Evolutionary conservation across 495 filamentous ascomycete species (phyloP).

Genomic region (Hypoxylon perforatum): DNA sequence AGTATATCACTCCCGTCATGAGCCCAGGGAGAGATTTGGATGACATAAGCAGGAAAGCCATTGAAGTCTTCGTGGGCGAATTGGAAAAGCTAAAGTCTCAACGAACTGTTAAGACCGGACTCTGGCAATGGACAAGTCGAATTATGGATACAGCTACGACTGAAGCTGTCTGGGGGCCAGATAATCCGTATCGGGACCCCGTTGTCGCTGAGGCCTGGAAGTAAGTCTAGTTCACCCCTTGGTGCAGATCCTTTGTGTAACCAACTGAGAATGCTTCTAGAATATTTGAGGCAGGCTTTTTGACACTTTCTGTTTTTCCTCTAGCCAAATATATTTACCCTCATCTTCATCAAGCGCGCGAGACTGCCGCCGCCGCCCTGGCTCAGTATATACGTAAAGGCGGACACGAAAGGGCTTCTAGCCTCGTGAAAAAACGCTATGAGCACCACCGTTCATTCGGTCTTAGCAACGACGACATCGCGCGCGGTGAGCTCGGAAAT

Average conservation of each 20-base stretch:
- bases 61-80: slow-evolving; percentile 25
- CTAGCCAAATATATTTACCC: slow-evolving; percentile 23
- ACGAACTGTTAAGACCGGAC: slow-evolving; percentile 3
- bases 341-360: slow-evolving; percentile 21
- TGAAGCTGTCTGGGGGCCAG: slow-evolving; percentile 35
- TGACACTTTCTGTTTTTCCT: slow-evolving; percentile 34
- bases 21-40: slow-evolving; percentile 34
- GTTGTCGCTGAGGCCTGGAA: slow-evolving; percentile 28
- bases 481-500: slow-evolving; percentile 40
- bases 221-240: slow-evolving; percentile 6
- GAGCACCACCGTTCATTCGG: slow-evolving; percentile 36
- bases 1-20: slow-evolving; percentile 31
- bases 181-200: slow-evolving; percentile 37
- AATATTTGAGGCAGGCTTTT: slow-evolving; percentile 36
- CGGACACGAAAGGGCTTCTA: slow-evolving; percentile 30
- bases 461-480: slow-evolving; percentile 34
- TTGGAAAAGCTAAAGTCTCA: slow-evolving; percentile 13
- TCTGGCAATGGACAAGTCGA: slow-evolving; percentile 27
- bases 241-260: not conserved
- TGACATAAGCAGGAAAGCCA: slow-evolving; percentile 28
- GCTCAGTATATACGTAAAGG: slow-evolving; percentile 28
- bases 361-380: slow-evolving; percentile 32
- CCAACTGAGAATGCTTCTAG: not conserved
- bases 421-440: slow-evolving; percentile 28
- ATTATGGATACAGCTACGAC: slow-evolving; percentile 27